These are phyloP conservation scores for Beauveria brongniartii DNA, from an alignment of 2,329 filamentous ascomycete genomes.

Conservation along the genomic window DNA sequence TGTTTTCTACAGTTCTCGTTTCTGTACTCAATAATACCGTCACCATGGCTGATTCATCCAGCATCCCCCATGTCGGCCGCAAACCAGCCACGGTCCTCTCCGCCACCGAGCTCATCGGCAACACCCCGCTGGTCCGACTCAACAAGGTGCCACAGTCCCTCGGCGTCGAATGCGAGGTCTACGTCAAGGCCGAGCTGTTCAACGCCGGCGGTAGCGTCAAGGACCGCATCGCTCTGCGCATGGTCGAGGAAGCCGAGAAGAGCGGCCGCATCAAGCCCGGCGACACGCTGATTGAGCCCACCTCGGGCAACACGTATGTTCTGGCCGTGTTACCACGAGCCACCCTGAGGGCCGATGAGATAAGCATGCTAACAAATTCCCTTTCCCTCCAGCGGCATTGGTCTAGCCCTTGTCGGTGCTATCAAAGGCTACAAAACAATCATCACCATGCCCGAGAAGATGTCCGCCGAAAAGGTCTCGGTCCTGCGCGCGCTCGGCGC, in stretches of 20 bases:
- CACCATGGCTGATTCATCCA: slow-evolving; percentile 11
- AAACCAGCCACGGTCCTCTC: slow-evolving; percentile 40
- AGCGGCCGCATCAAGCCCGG: slow-evolving; percentile 92
- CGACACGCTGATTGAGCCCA: slow-evolving; percentile 95
- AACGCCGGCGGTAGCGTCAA: slow-evolving; percentile 92
- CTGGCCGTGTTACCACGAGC: not conserved
- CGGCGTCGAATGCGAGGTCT: slow-evolving; percentile 81
- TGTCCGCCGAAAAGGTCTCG: slow-evolving; percentile 96
- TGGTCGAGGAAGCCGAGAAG: slow-evolving; percentile 93
- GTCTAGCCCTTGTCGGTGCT: slow-evolving; percentile 84
- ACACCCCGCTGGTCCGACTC: slow-evolving; percentile 88
- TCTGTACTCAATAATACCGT: not conserved
- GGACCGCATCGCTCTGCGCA: slow-evolving; percentile 89
- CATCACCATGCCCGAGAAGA: slow-evolving; percentile 98
- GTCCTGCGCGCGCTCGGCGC: slow-evolving; percentile 89
- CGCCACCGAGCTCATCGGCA: slow-evolving; percentile 83
- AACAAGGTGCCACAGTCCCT: slow-evolving; percentile 89
- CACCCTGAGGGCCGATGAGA: not conserved
- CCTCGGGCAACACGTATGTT: slow-evolving; percentile 79
- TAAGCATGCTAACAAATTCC: not conserved
- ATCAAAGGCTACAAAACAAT: slow-evolving; percentile 98
- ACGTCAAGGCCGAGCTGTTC: slow-evolving; percentile 87
- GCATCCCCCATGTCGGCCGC: slow-evolving; percentile 24
- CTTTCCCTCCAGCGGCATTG: slow-evolving; percentile 57
- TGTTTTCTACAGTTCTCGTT: not conserved